Evolutionary conservation across 495 filamentous ascomycete species (phyloP).

Genomic region (Elasticomyces elasticus): DNA sequence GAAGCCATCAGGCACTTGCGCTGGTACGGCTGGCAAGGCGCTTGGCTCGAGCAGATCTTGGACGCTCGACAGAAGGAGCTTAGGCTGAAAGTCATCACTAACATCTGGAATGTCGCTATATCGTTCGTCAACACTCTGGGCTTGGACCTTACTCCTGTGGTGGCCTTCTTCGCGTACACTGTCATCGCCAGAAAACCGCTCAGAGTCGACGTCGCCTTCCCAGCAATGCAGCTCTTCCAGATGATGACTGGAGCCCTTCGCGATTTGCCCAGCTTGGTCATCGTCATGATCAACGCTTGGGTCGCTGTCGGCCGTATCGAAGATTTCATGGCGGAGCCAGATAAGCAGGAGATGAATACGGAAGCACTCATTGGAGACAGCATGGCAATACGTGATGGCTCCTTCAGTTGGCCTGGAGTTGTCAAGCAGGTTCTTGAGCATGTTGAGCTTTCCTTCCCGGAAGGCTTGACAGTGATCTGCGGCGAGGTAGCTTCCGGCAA

Average conservation of each 20-base stretch:
- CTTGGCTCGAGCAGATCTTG: slow-evolving; percentile 67
- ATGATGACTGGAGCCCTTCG: slow-evolving; percentile 61
- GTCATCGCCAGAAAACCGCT: slow-evolving; percentile 52
- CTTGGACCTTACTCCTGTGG: slow-evolving; percentile 63
- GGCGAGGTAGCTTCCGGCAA: slow-evolving; percentile 76
- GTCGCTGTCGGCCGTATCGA: slow-evolving; percentile 72
- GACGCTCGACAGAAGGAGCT: slow-evolving; percentile 58
- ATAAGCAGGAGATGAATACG: slow-evolving; percentile 48
- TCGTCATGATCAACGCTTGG: slow-evolving; percentile 59
- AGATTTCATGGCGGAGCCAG: slow-evolving; percentile 71
- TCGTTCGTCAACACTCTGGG: slow-evolving; percentile 52
- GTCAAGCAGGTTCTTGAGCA: slow-evolving; percentile 49
- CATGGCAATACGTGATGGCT: slow-evolving; percentile 50
- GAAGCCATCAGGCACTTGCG: slow-evolving; percentile 75
- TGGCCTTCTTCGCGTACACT: slow-evolving; percentile 70
- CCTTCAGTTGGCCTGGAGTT: slow-evolving; percentile 68
- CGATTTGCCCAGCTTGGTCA: slow-evolving; percentile 61
- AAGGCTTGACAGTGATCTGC: slow-evolving; percentile 55
- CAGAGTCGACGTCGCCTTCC: slow-evolving; percentile 69
- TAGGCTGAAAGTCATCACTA: slow-evolving; percentile 52
- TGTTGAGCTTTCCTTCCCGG: slow-evolving; percentile 49
- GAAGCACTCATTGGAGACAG: slow-evolving; percentile 27
- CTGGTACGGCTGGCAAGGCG: slow-evolving; percentile 79
- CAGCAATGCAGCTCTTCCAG: slow-evolving; percentile 64
- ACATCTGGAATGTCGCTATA: slow-evolving; percentile 50